Evolutionary conservation across 768 basidiomycete genomes (phyloP).

Genomic region (Leccinum disarticulatum): DNA sequence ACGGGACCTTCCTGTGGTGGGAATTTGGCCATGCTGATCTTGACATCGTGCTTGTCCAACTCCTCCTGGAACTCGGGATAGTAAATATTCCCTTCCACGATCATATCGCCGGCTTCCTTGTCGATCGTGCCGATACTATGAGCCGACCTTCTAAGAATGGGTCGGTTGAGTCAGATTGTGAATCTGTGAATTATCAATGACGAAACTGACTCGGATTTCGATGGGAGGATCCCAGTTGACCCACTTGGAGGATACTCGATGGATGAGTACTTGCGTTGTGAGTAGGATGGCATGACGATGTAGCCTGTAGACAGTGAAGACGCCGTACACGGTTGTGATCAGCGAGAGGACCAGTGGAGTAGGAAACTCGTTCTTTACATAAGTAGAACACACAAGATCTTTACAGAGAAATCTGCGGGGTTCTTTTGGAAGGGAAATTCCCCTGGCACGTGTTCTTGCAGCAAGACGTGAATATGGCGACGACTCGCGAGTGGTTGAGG

Average conservation of each 20-base stretch:
- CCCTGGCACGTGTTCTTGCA: slow-evolving; percentile 84
- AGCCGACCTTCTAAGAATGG: slow-evolving; percentile 29
- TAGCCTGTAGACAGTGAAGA: neutral
- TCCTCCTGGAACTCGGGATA: slow-evolving; percentile 21
- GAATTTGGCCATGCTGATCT: neutral
- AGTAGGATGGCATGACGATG: slow-evolving; percentile 6
- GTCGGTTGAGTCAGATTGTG: neutral
- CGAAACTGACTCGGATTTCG: slow-evolving; percentile 24
- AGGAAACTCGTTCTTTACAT: no score
- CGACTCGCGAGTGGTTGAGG: slow-evolving; percentile 51
- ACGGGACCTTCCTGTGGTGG: no score
- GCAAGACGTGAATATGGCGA: slow-evolving; percentile 76
- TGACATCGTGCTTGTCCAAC: slow-evolving; percentile 12
- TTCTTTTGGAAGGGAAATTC: no score
- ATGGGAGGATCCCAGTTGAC: slow-evolving; percentile 38
- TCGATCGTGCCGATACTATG: slow-evolving; percentile 34
- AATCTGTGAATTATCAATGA: neutral
- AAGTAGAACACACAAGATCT: no score
- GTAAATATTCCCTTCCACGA: slow-evolving; percentile 37
- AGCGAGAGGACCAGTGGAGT: neutral
- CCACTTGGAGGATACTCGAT: slow-evolving; percentile 32
- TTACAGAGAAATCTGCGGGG: no score
- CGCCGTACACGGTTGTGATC: neutral
- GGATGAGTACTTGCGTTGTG: slow-evolving; percentile 38
- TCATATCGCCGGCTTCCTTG: slow-evolving; percentile 31